Conservation (phyloP, 2,329 filamentous ascomycete genomes). For the Fusarium sororula region DNA sequence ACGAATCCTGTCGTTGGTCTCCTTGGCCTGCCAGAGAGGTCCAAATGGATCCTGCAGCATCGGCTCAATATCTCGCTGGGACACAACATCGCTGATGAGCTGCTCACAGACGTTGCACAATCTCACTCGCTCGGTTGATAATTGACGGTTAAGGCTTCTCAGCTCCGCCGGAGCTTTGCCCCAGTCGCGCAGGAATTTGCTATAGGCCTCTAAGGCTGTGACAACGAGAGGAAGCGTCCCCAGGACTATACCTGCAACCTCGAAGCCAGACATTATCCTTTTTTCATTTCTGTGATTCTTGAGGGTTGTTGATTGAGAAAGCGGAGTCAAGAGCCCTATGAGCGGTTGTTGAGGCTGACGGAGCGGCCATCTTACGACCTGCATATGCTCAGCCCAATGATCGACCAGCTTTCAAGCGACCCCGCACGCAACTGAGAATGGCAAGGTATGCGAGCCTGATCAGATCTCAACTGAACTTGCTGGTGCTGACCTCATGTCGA, state of each 20-base stretch:
- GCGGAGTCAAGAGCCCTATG: neutral
- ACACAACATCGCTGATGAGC: slow-evolving; percentile 40
- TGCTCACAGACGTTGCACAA: slow-evolving; percentile 45
- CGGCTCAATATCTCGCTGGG: slow-evolving; percentile 33
- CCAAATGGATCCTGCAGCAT: slow-evolving; percentile 46
- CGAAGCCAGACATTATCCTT: slow-evolving; percentile 32
- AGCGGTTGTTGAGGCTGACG: neutral
- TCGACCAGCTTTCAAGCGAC: neutral
- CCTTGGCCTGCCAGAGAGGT: slow-evolving; percentile 36
- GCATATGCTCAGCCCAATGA: neutral
- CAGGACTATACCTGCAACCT: slow-evolving; percentile 35
- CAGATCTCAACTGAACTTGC: rapidly evolving
- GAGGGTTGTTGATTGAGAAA: neutral
- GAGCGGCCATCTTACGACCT: neutral
- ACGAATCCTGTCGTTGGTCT: slow-evolving; percentile 30
- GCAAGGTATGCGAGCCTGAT: neutral
- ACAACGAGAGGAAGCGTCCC: slow-evolving; percentile 33
- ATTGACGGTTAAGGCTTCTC: slow-evolving; percentile 28
- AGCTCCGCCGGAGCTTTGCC: slow-evolving; percentile 34
- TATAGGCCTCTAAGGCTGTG: slow-evolving; percentile 26
- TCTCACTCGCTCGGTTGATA: slow-evolving; percentile 41
- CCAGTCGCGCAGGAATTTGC: slow-evolving; percentile 33
- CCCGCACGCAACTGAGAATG: neutral
- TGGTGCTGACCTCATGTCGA: neutral
- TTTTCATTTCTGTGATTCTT: rapidly evolving